These are phyloP conservation scores for Moricandia moricandioides DNA, from an alignment of 345 rosid genomes.

Conservation along the genomic window DNA sequence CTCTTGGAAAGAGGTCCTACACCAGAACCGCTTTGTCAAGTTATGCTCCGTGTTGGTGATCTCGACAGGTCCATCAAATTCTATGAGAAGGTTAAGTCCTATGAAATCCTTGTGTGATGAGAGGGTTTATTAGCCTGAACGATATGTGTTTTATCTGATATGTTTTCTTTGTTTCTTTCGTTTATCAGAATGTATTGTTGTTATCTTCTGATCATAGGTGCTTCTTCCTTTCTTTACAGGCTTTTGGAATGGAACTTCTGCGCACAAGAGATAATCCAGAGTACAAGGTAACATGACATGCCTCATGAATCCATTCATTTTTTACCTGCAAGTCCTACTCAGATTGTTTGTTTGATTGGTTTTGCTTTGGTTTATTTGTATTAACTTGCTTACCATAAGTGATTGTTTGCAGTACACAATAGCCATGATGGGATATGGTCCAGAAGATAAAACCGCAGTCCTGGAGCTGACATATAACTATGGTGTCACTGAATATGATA, in stretches of 20 bases:
- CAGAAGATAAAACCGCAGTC: conserved; percentile 82
- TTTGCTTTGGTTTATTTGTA: neutral
- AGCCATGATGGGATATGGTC: conserved; percentile 94
- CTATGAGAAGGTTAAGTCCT: conserved; percentile 75
- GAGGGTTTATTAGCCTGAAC: neutral
- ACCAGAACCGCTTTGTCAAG: conserved; percentile 97
- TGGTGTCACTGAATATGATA: conserved; percentile 83
- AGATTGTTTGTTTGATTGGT: neutral
- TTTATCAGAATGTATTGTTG: conserved; percentile 9
- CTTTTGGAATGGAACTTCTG: conserved; percentile 98
- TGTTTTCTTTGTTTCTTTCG: neutral
- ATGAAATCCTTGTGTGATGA: neutral
- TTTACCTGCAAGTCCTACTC: neutral
- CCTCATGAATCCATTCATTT: neutral
- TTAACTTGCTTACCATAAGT: neutral
- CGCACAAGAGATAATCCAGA: conserved; percentile 87
- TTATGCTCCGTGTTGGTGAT: conserved; percentile 99
- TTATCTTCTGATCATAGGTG: conserved; percentile 8
- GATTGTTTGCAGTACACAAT: conserved; percentile 53
- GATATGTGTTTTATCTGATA: neutral
- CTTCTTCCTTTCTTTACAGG: conserved; percentile 44
- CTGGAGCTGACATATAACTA: conserved; percentile 92
- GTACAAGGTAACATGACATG: conserved; percentile 61
- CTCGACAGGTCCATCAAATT: conserved; percentile 84
- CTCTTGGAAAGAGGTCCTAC: conserved; percentile 96